Conservation (phyloP, 768 basidiomycete genomes). For the Russula sp. region DNA sequence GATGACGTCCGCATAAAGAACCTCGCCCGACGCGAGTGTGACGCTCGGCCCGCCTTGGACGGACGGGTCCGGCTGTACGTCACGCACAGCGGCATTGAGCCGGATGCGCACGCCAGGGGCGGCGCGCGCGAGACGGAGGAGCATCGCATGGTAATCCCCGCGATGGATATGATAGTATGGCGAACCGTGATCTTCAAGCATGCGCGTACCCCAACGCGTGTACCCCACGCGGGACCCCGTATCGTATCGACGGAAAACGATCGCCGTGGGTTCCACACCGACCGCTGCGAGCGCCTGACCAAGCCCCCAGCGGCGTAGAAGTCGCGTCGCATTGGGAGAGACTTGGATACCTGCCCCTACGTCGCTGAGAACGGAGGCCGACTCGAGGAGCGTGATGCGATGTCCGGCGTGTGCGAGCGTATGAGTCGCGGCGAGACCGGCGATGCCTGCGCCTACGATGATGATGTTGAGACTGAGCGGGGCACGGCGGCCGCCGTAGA, state of each 20-base stretch:
- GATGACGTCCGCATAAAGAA: constrained; percentile 40
- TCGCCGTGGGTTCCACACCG: constrained; percentile 40
- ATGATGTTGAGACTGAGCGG: constrained; percentile 39
- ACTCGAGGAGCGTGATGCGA: constrained; percentile 41
- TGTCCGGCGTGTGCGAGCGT: constrained; percentile 43
- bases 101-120: constrained; percentile 36
- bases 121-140: constrained; percentile 38
- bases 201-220: constrained; percentile 38
- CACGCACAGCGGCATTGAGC: constrained; percentile 38
- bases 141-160: constrained; percentile 44
- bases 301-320: constrained; percentile 43
- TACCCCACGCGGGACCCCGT: constrained; percentile 42
- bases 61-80: constrained; percentile 36
- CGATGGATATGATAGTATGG: constrained; percentile 46
- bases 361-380: constrained; percentile 41
- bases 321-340: constrained; percentile 41
- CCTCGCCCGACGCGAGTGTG: constrained; percentile 40
- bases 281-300: constrained; percentile 35
- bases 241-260: constrained; percentile 41
- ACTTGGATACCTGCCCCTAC: constrained; percentile 47
- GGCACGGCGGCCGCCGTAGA: constrained; percentile 37
- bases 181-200: constrained; percentile 38
- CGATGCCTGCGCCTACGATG: constrained; percentile 45
- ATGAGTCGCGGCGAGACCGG: constrained; percentile 43
- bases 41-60: constrained; percentile 34